Percentiles rank a stretch among this genome's conserved stretches.
Conservation (phyloP, 169 alveolate genomes). For the Sarcocystis neurona region DNA sequence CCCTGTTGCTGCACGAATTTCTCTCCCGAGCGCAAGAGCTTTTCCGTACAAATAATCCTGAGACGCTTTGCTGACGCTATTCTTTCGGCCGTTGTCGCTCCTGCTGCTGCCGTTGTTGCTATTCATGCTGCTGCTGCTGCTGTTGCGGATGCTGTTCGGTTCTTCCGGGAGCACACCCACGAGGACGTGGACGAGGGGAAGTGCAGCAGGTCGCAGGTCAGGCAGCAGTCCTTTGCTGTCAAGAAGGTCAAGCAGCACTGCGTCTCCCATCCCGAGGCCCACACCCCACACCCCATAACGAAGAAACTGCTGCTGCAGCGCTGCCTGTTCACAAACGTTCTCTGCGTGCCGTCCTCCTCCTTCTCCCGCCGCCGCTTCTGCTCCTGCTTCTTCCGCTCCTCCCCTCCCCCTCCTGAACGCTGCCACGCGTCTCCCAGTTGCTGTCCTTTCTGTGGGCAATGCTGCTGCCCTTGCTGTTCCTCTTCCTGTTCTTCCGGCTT, state of each 20-base stretch:
- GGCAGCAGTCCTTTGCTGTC: slow-evolving; percentile 52
- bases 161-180: slow-evolving; percentile 8
- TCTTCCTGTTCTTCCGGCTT: not conserved
- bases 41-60: not conserved
- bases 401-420: no score
- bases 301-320: slow-evolving; percentile 11
- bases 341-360: not conserved
- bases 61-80: not conserved
- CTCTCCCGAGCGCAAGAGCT: not conserved
- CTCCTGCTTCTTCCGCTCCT: no score
- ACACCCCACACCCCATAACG: slow-evolving; percentile 49
- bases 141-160: not conserved
- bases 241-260: slow-evolving; percentile 68
- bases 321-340: not conserved
- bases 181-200: slow-evolving; percentile 36
- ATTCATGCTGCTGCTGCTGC: not conserved
- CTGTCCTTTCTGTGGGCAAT: not conserved
- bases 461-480: not conserved
- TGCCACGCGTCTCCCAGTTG: no score
- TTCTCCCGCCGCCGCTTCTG: no score
- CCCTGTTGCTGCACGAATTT: not conserved
- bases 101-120: not conserved
- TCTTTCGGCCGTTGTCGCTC: not conserved
- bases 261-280: slow-evolving; percentile 76
- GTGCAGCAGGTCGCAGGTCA: slow-evolving; percentile 6